Evolutionary conservation across 2,329 filamentous ascomycete species (phyloP), one percentile per base, ranked within the genome.

Genomic region (Xylariaceae sp.): DNA sequence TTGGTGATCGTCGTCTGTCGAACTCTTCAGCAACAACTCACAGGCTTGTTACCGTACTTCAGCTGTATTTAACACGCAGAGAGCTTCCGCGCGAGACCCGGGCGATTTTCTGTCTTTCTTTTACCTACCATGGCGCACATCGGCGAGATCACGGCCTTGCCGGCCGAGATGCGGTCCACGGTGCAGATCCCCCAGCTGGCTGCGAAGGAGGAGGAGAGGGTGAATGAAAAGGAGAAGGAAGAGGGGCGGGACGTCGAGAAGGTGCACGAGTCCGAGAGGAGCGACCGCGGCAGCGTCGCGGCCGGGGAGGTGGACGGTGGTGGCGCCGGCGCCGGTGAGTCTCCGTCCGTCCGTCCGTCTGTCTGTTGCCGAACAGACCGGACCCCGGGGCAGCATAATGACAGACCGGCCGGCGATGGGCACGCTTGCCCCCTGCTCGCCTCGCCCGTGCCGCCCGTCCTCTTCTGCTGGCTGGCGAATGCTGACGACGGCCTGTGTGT

Each of bases 241-340:
- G 28, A 33, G n/a, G 46, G 43, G 25, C 42, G 42, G 16, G 39
- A 41, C n/a, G 31, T 39, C 9, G 47, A 45, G 35, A 47, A 47
- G 33, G 17, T 31, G 1, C 32, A 33, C 1, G 36, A 31, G 8
- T 22, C 25, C 3, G 44, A 46, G 17, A 31, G 37, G 5, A 50
- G 48, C 14, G 50, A 52, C 16, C 45, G 46, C 29, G 38, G 39
- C 27, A 53, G 50, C 18, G 33, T 49, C 7, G 33, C 19, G 1
- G 44, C 31, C 8, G 42, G 36, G 5, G 44, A 49, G 12, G 30
- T 47, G n/a, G 41, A 49, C 32, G 34, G 19, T 24, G 13, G 30
- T 37, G 39, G 44, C 47, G n/a, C n/a, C n/a, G n/a, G n/a, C n/a
- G n/a, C n/a, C n/a, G n/a, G n/a, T n/a, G n/a, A n/a, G n/a, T n/a